These are phyloP conservation scores for Paspalum notatum DNA, from an alignment of 176 grass and related monocot species.

Conservation along the genomic window DNA sequence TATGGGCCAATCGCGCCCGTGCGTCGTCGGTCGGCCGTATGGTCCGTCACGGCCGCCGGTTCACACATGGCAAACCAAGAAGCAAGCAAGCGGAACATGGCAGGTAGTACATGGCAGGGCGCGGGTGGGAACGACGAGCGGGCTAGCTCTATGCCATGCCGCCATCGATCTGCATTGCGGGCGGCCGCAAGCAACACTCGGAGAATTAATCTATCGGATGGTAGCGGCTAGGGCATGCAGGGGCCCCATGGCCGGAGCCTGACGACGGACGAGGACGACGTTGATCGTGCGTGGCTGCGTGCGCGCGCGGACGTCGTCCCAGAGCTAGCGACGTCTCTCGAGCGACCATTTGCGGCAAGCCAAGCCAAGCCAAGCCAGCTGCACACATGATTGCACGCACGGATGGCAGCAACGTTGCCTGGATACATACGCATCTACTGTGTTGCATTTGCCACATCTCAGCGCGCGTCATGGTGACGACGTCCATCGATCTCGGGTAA, in stretches of 20 bases:
- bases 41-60: background rate
- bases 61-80: slow-evolving; percentile 9
- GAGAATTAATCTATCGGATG: no score
- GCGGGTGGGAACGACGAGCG: slow-evolving; percentile 11
- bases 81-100: background rate
- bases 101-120: background rate
- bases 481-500: background rate
- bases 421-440: background rate
- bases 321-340: background rate
- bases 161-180: background rate
- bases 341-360: background rate
- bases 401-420: background rate
- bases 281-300: background rate
- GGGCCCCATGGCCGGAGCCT: background rate
- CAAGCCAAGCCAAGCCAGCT: background rate
- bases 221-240: background rate
- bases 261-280: no score
- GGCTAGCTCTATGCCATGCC: background rate
- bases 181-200: slow-evolving; percentile 32
- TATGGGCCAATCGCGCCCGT: no score
- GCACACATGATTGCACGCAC: background rate
- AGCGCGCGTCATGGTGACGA: background rate
- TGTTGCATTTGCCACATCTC: background rate
- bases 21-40: no score
- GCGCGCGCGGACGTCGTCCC: background rate